These are phyloP conservation scores for Apodospora peruviana DNA, from an alignment of 495 filamentous ascomycete species.

Conservation along the genomic window DNA sequence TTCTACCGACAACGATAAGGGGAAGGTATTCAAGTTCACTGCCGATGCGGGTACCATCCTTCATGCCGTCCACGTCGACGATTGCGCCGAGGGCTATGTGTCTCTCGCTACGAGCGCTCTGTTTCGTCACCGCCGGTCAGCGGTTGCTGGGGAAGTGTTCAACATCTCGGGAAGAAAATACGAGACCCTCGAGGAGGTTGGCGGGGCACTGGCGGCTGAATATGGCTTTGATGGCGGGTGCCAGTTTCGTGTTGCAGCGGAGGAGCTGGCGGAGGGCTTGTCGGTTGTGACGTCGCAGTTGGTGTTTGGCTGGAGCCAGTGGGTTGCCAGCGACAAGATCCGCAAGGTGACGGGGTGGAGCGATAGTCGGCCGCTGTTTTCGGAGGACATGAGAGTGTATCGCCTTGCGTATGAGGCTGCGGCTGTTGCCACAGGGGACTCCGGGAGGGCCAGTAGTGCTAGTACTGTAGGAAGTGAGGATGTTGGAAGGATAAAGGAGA, in stretches of 20 bases:
- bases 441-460: too few species aligned
- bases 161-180: slow-evolving; percentile 35
- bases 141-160: slow-evolving; percentile 30
- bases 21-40: slow-evolving; percentile 16
- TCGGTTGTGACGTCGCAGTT: slow-evolving; percentile 15
- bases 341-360: slow-evolving; percentile 33
- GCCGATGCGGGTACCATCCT: slow-evolving; percentile 29
- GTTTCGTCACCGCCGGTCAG: background rate
- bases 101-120: slow-evolving; percentile 21
- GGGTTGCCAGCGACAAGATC: slow-evolving; percentile 36
- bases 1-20: too few species aligned
- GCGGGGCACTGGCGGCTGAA: slow-evolving; percentile 25
- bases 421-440: slow-evolving; percentile 11
- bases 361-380: slow-evolving; percentile 30
- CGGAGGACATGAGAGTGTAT: slow-evolving; percentile 29
- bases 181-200: slow-evolving; percentile 32
- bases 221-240: slow-evolving; percentile 26
- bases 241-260: slow-evolving; percentile 9
- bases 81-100: slow-evolving; percentile 40
- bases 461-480: too few species aligned
- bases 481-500: too few species aligned
- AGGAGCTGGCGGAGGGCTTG: background rate
- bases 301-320: slow-evolving; percentile 29
- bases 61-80: slow-evolving; percentile 38
- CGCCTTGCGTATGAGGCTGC: slow-evolving; percentile 37